Conservation (phyloP, 2,329 filamentous ascomycete species). For the Myriosclerotinia scirpicola region DNA sequence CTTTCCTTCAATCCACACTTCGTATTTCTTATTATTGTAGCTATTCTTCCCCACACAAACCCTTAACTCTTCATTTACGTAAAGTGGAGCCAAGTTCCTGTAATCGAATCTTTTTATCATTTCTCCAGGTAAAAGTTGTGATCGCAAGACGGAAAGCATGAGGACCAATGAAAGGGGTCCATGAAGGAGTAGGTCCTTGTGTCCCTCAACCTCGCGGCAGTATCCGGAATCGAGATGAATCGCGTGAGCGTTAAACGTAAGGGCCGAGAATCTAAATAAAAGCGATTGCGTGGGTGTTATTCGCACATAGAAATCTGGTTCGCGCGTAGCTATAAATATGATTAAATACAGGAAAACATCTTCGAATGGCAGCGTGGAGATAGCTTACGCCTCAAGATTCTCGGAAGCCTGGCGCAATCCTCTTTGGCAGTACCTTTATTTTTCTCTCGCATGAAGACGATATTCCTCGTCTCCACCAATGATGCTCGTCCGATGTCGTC, state of each 20-base stretch:
- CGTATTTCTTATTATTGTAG: slow-evolving; percentile 48
- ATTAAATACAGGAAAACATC: slow-evolving; percentile 1
- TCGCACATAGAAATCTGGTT: slow-evolving; percentile 54
- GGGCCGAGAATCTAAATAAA: slow-evolving; percentile 85
- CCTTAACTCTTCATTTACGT: slow-evolving; percentile 67
- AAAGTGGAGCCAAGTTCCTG: slow-evolving; percentile 78
- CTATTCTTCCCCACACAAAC: slow-evolving; percentile 62
- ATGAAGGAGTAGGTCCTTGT: slow-evolving; percentile 76
- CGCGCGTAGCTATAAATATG: slow-evolving; percentile 27
- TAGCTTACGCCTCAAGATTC: slow-evolving; percentile 35
- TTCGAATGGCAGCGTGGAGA: slow-evolving; percentile 20
- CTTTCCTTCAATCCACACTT: slow-evolving; percentile 64
- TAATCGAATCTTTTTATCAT: slow-evolving; percentile 66
- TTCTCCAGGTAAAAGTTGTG: slow-evolving; percentile 45
- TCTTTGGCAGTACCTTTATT: slow-evolving; percentile 25
- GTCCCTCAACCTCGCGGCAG: slow-evolving; percentile 69
- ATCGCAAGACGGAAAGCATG: slow-evolving; percentile 66
- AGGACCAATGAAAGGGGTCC: slow-evolving; percentile 79
- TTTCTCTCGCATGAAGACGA: slow-evolving; percentile 61
- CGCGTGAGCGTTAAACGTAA: slow-evolving; percentile 88
- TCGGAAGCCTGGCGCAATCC: slow-evolving; percentile 28
- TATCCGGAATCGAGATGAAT: slow-evolving; percentile 83
- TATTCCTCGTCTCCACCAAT: slow-evolving; percentile 58
- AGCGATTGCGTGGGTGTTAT: slow-evolving; percentile 68
- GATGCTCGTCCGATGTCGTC: slow-evolving; percentile 28